Percentiles rank a stretch among this genome's conserved stretches.
Evolutionary conservation across 495 filamentous ascomycete genomes (phyloP).

Genomic region (Astrothelium subdiscretum): DNA sequence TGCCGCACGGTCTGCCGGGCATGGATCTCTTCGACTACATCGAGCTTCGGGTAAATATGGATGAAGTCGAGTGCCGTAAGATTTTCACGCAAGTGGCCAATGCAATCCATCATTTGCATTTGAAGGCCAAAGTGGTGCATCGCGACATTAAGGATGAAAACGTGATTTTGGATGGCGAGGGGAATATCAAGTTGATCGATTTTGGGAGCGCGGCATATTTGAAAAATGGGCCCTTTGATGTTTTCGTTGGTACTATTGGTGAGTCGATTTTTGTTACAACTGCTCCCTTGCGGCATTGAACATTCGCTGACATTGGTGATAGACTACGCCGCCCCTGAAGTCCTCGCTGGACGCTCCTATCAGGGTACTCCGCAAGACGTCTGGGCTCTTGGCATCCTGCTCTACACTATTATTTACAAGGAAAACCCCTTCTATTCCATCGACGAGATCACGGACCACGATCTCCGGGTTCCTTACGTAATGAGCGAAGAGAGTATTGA

Average conservation of each 20-base stretch:
- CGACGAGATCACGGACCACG: conserved; percentile 97
- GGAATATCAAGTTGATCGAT: conserved; percentile 92
- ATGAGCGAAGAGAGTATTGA: conserved; percentile 88
- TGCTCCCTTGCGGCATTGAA: background rate
- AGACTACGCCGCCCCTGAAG: conserved; percentile 98
- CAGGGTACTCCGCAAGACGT: conserved; percentile 95
- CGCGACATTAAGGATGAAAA: conserved; percentile 99
- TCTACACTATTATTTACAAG: conserved; percentile 98
- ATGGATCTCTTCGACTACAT: conserved; percentile 99
- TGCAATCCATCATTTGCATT: conserved; percentile 85
- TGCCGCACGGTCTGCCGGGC: conserved; percentile 86
- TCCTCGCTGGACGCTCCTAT: conserved; percentile 87
- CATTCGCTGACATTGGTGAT: background rate
- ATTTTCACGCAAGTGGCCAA: conserved; percentile 89
- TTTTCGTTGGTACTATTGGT: conserved; percentile 99
- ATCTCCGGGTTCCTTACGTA: conserved; percentile 79
- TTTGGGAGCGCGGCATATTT: conserved; percentile 97
- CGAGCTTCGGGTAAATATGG: conserved; percentile 92
- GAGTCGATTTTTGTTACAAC: conserved; percentile 26
- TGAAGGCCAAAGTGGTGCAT: conserved; percentile 84
- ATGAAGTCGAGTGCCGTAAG: conserved; percentile 81
- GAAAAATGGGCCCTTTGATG: conserved; percentile 95
- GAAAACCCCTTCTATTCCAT: conserved; percentile 99
- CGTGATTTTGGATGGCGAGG: conserved; percentile 88
- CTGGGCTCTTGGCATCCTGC: conserved; percentile 93